A percentile compares a stretch with the other conserved stretches of the same genome.
Evolutionary conservation across 225 moss, liverwort and hornwort species (phyloP).

Genomic region (Pseudisothecium myosuroides): DNA sequence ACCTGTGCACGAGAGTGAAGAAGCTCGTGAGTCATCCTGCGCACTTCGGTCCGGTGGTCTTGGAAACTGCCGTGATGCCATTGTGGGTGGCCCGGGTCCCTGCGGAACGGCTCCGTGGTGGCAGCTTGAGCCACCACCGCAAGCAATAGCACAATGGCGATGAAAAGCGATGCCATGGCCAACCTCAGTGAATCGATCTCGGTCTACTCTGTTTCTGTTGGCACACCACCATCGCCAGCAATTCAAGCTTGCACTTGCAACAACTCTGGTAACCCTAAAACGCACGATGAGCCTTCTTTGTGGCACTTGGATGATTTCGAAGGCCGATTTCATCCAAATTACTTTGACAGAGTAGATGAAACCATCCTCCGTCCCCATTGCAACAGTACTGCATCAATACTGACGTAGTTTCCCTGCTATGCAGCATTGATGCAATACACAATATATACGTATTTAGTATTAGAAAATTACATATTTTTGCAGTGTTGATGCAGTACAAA

Average conservation of each 20-base stretch:
- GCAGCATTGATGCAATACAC: too few species aligned
- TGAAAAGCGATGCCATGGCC: neutral
- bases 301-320: neutral
- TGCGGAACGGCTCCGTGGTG: slow-evolving; percentile 49
- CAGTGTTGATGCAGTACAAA: too few species aligned
- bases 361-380: too few species aligned
- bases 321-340: neutral
- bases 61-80: slow-evolving; percentile 89
- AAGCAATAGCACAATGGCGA: neutral
- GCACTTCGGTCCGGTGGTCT: slow-evolving; percentile 51
- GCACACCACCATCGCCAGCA: neutral
- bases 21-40: slow-evolving; percentile 51
- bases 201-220: neutral
- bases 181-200: neutral
- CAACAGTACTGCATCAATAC: too few species aligned
- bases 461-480: too few species aligned
- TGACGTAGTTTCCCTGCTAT: too few species aligned
- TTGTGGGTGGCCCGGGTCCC: slow-evolving; percentile 69
- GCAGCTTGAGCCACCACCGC: neutral
- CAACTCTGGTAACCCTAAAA: neutral
- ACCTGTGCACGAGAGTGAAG: slow-evolving; percentile 67
- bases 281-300: neutral
- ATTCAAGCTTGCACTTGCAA: neutral
- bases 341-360: neutral
- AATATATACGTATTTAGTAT: too few species aligned